A percentile compares a stretch with the other conserved stretches of the same genome.
phyloP scores from a whole-genome alignment of 176 grass and related monocot species.

The Oropetium thomaeum region DNA sequence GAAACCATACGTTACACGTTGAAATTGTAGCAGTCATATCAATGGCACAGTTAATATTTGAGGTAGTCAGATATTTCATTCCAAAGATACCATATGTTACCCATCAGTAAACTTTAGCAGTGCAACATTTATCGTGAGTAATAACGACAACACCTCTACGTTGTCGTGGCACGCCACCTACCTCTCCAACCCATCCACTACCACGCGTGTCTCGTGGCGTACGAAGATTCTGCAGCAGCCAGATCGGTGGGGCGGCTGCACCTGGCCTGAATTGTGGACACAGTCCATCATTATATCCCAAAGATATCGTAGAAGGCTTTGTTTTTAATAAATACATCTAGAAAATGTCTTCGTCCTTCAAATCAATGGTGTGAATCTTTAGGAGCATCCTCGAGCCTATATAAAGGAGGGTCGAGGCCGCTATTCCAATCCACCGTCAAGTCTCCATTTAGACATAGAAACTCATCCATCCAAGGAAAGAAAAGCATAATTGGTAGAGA shows the following conservation, averaged over 20 bases:
- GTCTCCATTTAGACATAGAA: not conserved
- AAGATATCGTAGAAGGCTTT: not conserved
- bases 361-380: not conserved
- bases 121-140: not conserved
- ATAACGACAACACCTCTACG: not conserved
- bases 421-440: not conserved
- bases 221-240: not conserved
- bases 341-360: not conserved
- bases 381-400: not conserved
- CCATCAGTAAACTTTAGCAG: too few species aligned
- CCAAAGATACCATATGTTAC: too few species aligned
- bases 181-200: not conserved
- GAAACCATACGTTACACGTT: too few species aligned
- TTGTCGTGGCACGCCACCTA: not conserved
- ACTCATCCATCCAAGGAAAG: too few species aligned
- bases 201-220: too few species aligned
- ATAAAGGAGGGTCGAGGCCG: not conserved
- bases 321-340: constrained; percentile 15
- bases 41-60: too few species aligned
- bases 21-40: too few species aligned
- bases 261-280: too few species aligned
- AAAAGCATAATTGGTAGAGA: not conserved
- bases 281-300: not conserved
- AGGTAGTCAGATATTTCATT: too few species aligned
- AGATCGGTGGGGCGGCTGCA: too few species aligned